Base-by-base conservation (phyloP, 2,329 filamentous ascomycete species). In the Arthrinium puccinioides region DNA sequence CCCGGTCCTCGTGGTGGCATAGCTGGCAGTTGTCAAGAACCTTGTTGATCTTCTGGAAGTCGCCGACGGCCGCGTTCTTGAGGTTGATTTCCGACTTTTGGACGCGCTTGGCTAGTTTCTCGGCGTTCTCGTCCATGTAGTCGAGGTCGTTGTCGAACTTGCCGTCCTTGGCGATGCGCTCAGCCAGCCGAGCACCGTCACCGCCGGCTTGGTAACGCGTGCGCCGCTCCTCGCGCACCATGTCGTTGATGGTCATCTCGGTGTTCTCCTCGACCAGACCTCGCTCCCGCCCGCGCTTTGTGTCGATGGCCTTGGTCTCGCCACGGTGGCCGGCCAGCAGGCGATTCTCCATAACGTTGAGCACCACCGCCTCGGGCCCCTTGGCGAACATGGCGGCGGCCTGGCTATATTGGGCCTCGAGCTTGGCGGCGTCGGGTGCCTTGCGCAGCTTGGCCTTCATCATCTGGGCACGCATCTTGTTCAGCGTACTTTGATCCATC, bases 111-210 rank as follows among this genome's bases (percentile, higher is more conserved):
- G 90, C 89, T 10, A 98, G 78, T 61, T 90, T 94, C 36, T 79
- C 75, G 13, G 92, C 92, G 54, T 98, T 97, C 50, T 97, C 92
- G 57, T 98, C 90, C 72, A 97, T 84, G 63, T 98, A 98, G 37
- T 98, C 90, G 19, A 98, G 77, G 57, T 94, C 84, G 53, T 94
- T 80, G 65, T 87, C 82, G 57, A 94, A 98, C 55, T 89, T 94
- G 33, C 65, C 76, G 59, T 98, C 92, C 56, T 94, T 94, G 37
- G 89, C 87, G 49, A 98, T 98, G 42, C 89, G 80, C 57, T 97
- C 89, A 3, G 92, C 92, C 21, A 96, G 75, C 4, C 85, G 78
- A 49, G 81, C 70, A 1, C 85, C 86, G 55, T 96, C 89, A 37
- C 87, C 87, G 28, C 85, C 87, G 4, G 70, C 68, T 52, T 87